phyloP scores from a whole-genome alignment of 148 eudicot species.

The Rhododendron kiyosumense region DNA sequence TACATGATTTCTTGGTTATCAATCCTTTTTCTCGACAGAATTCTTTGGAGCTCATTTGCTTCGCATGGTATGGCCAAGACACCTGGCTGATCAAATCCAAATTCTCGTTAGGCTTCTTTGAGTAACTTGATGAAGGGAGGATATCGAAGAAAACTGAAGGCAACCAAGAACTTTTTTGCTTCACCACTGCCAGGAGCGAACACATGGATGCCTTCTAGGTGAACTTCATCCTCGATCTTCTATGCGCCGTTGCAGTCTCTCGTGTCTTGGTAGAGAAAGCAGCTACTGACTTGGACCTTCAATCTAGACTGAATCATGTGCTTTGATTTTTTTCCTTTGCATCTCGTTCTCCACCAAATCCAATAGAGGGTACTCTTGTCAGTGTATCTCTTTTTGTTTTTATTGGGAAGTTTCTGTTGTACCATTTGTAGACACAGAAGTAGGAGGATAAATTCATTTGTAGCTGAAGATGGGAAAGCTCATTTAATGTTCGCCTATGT shows the following conservation, averaged over 20 bases:
- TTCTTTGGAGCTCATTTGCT: slow-evolving; percentile 17
- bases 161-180: slow-evolving; percentile 12
- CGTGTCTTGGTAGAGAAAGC: not conserved
- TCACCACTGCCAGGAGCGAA: slow-evolving; percentile 3
- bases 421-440: not conserved
- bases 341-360: not conserved
- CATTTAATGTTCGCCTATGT: not conserved
- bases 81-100: slow-evolving; percentile 22
- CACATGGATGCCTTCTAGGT: slow-evolving; percentile 13
- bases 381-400: not conserved
- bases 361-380: not conserved
- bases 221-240: not conserved
- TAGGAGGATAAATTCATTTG: not conserved
- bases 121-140: slow-evolving; percentile 23
- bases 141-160: slow-evolving; percentile 11
- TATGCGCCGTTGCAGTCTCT: not conserved
- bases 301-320: not conserved
- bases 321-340: not conserved
- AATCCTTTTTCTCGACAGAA: slow-evolving; percentile 4
- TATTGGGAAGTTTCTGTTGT: not conserved
- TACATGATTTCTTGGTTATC: not conserved
- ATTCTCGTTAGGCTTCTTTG: slow-evolving; percentile 16
- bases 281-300: not conserved
- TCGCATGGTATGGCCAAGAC: slow-evolving; percentile 22
- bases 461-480: not conserved